Evolutionary conservation across 225 moss, liverwort and hornwort genomes (phyloP), one percentile per base, ranked within the genome.

Genomic region (Pseudoscleropodium purum): DNA sequence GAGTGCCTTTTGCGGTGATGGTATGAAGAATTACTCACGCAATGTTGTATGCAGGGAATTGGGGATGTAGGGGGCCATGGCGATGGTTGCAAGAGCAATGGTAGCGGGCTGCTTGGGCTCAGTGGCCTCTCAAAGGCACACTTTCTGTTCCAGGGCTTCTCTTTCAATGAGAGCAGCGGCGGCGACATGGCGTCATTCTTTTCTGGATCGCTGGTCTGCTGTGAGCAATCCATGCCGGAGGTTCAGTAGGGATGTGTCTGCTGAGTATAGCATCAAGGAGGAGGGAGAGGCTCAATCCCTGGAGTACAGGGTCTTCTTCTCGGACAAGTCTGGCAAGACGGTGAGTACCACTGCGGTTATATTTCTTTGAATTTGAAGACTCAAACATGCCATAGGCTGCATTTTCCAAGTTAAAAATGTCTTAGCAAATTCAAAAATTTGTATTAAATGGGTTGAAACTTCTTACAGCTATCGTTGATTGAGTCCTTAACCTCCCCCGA

Each of bases 291-390:
- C 94, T 17, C 90, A 94, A 82, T 92, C 96, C 62, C 67, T 96
- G 64, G 95, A 98, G 60, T 96, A 96, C 79, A 91, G 96, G n/a
- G 96, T 98, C 49, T 98, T 95, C 92, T 92, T 96, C 90, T 91
- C 93, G 16, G 95, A 96, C 73, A 95, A 93, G 82, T 90, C 86
- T 43, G 96, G 97, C 84, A 98, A 94, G 87, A 95, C 93, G 91
- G 97, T 96, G 69, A 87, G 91, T 64, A 26, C 34, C 5, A 47
- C 24, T 62, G 27, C 18, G 23, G 41, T 75, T 57, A 49, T 39
- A n/a, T 47, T 60, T 45, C 45, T 85, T 60, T 45, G 60, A 36
- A 85, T 74, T 85, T 45, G 60, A 81, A 41, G 61, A 8, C 30
- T 60, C 81, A 29, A 60, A 20, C 30, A 81, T 80, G 59, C 23